Conservation (phyloP, 2,329 filamentous ascomycete genomes). For the Metarhizium guizhouense region DNA sequence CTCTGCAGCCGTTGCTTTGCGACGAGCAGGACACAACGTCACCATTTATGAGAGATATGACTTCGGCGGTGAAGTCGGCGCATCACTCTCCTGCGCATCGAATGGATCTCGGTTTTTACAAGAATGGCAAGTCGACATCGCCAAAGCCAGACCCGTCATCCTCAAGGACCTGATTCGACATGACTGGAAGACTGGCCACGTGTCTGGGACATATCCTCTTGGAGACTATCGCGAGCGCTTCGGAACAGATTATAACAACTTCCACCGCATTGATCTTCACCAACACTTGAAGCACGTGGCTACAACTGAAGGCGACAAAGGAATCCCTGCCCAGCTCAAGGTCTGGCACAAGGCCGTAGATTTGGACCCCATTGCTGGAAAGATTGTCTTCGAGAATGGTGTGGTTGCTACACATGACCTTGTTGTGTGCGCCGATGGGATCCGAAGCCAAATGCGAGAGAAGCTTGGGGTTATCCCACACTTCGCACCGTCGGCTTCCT, state of each 20-base stretch:
- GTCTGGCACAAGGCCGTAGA: conserved; percentile 42
- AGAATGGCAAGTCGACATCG: conserved; percentile 52
- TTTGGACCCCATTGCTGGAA: conserved; percentile 40
- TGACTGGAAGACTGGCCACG: conserved; percentile 54
- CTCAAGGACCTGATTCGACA: conserved; percentile 52
- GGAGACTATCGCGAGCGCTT: conserved; percentile 52
- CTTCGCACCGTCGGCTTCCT: conserved; percentile 42
- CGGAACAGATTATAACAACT: conserved; percentile 55
- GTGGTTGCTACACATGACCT: conserved; percentile 39
- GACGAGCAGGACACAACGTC: conserved; percentile 29
- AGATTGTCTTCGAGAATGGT: conserved; percentile 42
- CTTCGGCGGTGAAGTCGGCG: conserved; percentile 56
- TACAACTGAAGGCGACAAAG: conserved; percentile 37
- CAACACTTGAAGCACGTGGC: conserved; percentile 50
- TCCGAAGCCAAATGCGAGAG: conserved; percentile 47
- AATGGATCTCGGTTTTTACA: conserved; percentile 56
- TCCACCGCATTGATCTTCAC: conserved; percentile 56
- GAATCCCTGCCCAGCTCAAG: conserved; percentile 37
- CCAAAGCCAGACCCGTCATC: conserved; percentile 50
- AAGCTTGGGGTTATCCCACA: conserved; percentile 46
- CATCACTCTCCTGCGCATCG: conserved; percentile 52
- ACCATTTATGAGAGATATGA: conserved; percentile 55
- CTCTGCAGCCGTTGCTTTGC: conserved; percentile 28
- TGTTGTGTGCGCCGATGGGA: conserved; percentile 52
- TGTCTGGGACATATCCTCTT: conserved; percentile 48